Evolutionary conservation across 73 alveolate species (phyloP).

Genomic region (Halteria grandinella): DNA sequence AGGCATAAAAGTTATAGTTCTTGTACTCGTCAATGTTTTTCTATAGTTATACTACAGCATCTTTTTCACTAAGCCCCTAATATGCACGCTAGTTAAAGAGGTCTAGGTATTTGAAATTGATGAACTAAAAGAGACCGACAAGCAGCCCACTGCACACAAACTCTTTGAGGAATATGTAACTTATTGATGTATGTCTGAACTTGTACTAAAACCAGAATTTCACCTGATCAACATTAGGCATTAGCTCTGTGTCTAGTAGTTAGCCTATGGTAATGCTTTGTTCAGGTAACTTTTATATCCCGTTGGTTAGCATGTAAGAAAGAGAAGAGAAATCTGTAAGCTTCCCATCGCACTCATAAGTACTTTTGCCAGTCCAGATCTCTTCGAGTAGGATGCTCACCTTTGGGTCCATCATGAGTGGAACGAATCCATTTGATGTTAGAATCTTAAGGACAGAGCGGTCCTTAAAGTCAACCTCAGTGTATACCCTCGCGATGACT

Average conservation of each 20-base stretch:
- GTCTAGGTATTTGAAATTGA: constrained; percentile 28
- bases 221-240: constrained; percentile 40
- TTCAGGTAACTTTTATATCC: constrained; percentile 42
- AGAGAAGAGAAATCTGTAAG: constrained; percentile 25
- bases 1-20: constrained; percentile 21
- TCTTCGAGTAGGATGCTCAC: constrained; percentile 39
- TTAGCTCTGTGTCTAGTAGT: constrained; percentile 23
- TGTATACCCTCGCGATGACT: constrained; percentile 5
- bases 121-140: constrained; percentile 29
- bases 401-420: constrained; percentile 10
- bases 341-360: constrained; percentile 58
- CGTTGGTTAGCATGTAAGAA: constrained; percentile 21
- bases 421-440: constrained; percentile 35
- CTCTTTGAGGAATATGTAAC: constrained; percentile 47
- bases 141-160: constrained; percentile 19
- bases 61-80: not conserved
- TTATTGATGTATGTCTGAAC: constrained; percentile 46
- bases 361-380: constrained; percentile 47
- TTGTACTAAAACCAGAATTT: constrained; percentile 49
- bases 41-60: not conserved
- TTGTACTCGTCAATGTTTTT: constrained; percentile 25
- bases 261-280: constrained; percentile 8
- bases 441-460: constrained; percentile 40
- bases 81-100: constrained; percentile 19
- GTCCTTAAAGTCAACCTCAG: constrained; percentile 44